Percentiles rank a stretch among this genome's conserved stretches.
Conservation (phyloP, 2,329 filamentous ascomycete genomes). For the Rhytidhysteron rufulum region DNA sequence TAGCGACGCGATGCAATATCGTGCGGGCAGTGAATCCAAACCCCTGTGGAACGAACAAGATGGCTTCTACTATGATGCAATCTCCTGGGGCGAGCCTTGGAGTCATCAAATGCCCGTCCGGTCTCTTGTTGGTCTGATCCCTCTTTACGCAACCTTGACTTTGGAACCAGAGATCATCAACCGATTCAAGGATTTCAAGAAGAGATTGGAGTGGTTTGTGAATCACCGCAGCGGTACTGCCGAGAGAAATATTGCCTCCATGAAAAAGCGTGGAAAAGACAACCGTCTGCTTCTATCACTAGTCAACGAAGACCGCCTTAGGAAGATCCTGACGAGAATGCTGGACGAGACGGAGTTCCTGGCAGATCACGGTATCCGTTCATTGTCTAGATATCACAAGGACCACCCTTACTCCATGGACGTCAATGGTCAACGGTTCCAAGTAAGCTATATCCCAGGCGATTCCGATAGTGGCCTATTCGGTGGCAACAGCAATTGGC, state of each 20-base stretch:
- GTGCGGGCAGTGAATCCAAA: constrained; percentile 66
- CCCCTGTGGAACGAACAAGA: constrained; percentile 96
- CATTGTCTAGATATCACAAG: constrained; percentile 86
- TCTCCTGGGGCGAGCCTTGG: constrained; percentile 92
- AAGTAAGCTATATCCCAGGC: constrained; percentile 86
- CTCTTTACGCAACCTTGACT: constrained; percentile 86
- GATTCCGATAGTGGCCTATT: constrained; percentile 95
- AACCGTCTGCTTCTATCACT: constrained; percentile 83
- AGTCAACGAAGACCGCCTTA: constrained; percentile 87
- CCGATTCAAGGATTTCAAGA: constrained; percentile 88
- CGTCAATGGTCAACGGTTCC: constrained; percentile 85
- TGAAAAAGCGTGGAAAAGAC: constrained; percentile 84
- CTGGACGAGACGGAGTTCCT: constrained; percentile 92
- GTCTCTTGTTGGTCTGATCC: constrained; percentile 89
- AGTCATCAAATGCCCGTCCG: constrained; percentile 88
- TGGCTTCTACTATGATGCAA: constrained; percentile 97
- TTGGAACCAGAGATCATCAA: constrained; percentile 92
- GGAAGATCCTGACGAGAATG: constrained; percentile 87
- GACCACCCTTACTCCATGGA: constrained; percentile 92
- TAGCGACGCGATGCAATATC: constrained; percentile 86
- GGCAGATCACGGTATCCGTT: constrained; percentile 84
- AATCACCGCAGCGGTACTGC: constrained; percentile 81
- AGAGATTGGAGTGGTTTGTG: constrained; percentile 90
- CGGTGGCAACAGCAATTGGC: constrained; percentile 97
- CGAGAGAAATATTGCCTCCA: constrained; percentile 91